phyloP scores from a whole-genome alignment of 805 yeast species.

The Saturnispora zaruensis region DNA sequence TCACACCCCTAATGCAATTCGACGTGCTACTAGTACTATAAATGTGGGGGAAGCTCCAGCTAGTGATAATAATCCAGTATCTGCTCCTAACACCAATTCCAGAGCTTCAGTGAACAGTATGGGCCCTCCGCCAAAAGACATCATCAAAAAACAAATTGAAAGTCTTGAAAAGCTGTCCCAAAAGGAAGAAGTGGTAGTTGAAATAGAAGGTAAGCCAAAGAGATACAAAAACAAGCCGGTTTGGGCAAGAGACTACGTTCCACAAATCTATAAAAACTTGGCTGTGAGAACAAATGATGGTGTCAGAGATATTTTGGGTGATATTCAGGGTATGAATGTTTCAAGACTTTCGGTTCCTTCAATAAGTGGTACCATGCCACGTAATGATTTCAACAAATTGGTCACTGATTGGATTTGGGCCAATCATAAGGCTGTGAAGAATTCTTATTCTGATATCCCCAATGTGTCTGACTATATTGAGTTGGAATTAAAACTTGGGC shows the following conservation, averaged over 20 bases:
- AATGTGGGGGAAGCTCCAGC: not conserved
- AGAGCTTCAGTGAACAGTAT: not conserved
- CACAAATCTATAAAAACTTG: slow-evolving; percentile 21
- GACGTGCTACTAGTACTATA: slow-evolving; percentile 8
- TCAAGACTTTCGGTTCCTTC: slow-evolving; percentile 32
- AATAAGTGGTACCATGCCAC: slow-evolving; percentile 66
- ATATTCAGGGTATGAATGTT: slow-evolving; percentile 10
- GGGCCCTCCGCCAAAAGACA: slow-evolving; percentile 4
- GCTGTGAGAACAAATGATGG: slow-evolving; percentile 7
- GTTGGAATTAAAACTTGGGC: slow-evolving; percentile 68
- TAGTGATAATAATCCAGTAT: not conserved
- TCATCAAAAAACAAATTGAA: slow-evolving; percentile 20
- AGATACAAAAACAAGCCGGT: slow-evolving; percentile 60
- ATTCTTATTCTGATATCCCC: slow-evolving; percentile 30
- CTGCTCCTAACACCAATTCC: not conserved
- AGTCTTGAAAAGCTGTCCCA: slow-evolving; percentile 27
- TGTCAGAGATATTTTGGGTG: slow-evolving; percentile 3
- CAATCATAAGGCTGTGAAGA: slow-evolving; percentile 57
- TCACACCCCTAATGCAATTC: slow-evolving; percentile 28
- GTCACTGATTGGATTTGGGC: slow-evolving; percentile 89
- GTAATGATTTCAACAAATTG: slow-evolving; percentile 72
- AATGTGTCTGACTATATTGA: slow-evolving; percentile 48
- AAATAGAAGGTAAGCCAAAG: slow-evolving; percentile 40
- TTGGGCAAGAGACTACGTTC: slow-evolving; percentile 77
- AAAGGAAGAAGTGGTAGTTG: slow-evolving; percentile 12